Base-by-base conservation (phyloP, 2,329 filamentous ascomycete species). In the Aureobasidium vineae region DNA sequence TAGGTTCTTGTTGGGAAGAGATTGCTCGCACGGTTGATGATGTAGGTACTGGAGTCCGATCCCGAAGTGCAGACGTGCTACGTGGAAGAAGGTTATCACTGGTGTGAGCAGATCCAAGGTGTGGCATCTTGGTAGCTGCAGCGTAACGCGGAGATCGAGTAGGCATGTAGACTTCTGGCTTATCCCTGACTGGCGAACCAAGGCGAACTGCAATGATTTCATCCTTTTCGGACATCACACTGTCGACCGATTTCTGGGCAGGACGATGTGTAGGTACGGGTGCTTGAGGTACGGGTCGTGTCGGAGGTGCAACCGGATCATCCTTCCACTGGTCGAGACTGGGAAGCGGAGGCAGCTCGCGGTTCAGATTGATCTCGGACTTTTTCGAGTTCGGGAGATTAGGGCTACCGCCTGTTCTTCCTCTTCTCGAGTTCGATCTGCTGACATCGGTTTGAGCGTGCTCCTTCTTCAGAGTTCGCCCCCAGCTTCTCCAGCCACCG, bases 261-360 rank as follows among this genome's bases (percentile, higher is more conserved):
- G 45, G 64, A 31, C 38, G 66, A 41, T 59, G 21, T 31, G 16
- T 59, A 6, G 47, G 45, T 54, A 59, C 59, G 26, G 57, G 65
- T 45, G 45, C 28, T 61, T 50, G 38, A n/a, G 36, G 50, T 36
- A 23, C 26, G 33, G 15, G 33, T 50, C 57, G 57, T 23, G 28
- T 19, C 5, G 57, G 43, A 23, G 41, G 28, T 38, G 65, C 68
- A 7, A 68, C 68, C 47, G 65, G 65, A 10, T 71, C 70, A 10
- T 72, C 70, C 47, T 75, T 74, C 75, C 75, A 78, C 40, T 73
- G 76, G 66, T 82, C 79, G 6, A 83, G 72, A 56, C 79, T 77
- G 7, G 81, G 81, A 13, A 83, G 69, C 4, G 80, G 80, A 40
- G 81, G 81, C 28, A 82, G 71, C 67, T 82, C 79, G 65, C 80